phyloP scores from a whole-genome alignment of 225 moss, liverwort and hornwort species.

The Asterella californica region DNA sequence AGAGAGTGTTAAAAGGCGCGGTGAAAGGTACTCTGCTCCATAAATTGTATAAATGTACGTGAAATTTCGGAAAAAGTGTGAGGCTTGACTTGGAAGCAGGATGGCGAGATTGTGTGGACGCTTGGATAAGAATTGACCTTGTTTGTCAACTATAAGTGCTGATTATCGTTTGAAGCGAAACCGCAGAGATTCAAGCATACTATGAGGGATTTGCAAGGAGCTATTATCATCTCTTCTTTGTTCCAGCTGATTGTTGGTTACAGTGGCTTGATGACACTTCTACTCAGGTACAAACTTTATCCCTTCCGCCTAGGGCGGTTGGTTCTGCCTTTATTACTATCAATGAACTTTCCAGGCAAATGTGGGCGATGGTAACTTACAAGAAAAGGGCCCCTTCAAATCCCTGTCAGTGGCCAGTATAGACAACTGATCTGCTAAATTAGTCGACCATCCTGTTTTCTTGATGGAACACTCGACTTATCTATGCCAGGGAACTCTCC shows the following conservation, averaged over 20 bases:
- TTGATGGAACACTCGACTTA: no score
- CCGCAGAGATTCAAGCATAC: slow-evolving; percentile 76
- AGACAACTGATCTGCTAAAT: no score
- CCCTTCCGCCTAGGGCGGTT: not conserved
- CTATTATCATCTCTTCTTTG: slow-evolving; percentile 63
- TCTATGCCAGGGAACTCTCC: not conserved
- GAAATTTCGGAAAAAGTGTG: not conserved
- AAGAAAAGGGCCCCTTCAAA: no score
- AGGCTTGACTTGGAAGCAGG: not conserved
- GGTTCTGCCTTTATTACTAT: not conserved
- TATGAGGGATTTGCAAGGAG: slow-evolving; percentile 91
- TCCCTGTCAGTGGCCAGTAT: no score
- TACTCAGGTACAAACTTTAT: slow-evolving; percentile 53
- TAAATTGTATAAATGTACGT: not conserved
- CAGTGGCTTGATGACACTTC: slow-evolving; percentile 70
- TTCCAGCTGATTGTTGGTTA: slow-evolving; percentile 81
- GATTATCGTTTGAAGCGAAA: not conserved
- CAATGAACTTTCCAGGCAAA: no score
- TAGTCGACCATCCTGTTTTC: no score
- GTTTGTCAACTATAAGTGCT: not conserved
- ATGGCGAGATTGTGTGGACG: not conserved
- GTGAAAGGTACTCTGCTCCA: not conserved
- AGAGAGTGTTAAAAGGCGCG: no score
- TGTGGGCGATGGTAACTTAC: no score
- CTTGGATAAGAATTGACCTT: not conserved